Evolutionary conservation across 2,329 filamentous ascomycete genomes (phyloP).

Genomic region (Teratosphaeria nubilosa): DNA sequence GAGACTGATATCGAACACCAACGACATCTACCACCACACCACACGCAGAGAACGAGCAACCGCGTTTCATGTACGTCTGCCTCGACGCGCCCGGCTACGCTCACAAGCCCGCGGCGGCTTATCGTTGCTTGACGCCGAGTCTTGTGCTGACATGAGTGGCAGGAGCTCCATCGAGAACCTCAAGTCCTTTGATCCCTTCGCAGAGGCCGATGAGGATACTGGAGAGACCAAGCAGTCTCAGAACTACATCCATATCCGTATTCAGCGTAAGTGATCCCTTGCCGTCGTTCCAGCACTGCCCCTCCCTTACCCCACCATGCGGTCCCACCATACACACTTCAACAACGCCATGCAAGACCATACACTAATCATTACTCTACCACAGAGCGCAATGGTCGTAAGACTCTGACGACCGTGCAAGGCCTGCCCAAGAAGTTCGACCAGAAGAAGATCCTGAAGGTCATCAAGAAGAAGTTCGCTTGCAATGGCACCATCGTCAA

Average conservation of each 20-base stretch:
- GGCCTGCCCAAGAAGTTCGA: slow-evolving; percentile 98
- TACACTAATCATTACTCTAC: slow-evolving; percentile 31
- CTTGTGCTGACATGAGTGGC: neutral
- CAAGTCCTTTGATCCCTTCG: slow-evolving; percentile 99
- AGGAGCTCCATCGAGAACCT: slow-evolving; percentile 43
- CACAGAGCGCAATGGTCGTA: slow-evolving; percentile 98
- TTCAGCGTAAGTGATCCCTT: slow-evolving; percentile 67
- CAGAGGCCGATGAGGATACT: slow-evolving; percentile 99
- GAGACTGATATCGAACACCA: neutral
- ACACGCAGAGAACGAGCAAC: neutral
- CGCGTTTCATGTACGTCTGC: slow-evolving; percentile 1
- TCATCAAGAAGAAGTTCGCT: slow-evolving; percentile 99
- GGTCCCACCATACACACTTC: slow-evolving; percentile 2
- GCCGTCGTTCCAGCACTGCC: neutral
- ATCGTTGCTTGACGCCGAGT: neutral
- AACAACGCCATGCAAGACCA: slow-evolving; percentile 1
- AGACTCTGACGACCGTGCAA: slow-evolving; percentile 99
- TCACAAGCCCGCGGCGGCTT: neutral
- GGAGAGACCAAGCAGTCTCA: slow-evolving; percentile 91
- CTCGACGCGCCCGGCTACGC: neutral
- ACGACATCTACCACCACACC: neutral
- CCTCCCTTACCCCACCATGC: neutral
- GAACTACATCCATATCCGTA: slow-evolving; percentile 99
- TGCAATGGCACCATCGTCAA: slow-evolving; percentile 99
- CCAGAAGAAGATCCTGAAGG: slow-evolving; percentile 99